Conservation (phyloP, 2,329 filamentous ascomycete species). For the Aotearoamyces nothofagi region DNA sequence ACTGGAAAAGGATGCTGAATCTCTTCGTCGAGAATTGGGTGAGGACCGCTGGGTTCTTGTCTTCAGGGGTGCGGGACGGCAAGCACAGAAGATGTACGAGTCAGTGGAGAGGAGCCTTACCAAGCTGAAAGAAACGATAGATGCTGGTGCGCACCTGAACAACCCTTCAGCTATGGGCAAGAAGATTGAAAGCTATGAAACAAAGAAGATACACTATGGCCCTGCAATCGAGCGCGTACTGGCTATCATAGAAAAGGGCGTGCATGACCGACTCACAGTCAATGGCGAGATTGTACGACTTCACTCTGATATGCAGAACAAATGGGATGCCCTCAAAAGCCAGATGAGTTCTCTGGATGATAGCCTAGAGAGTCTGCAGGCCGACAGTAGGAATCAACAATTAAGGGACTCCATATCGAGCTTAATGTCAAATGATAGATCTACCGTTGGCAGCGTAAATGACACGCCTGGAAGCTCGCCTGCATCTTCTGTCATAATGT, state of each 20-base stretch:
- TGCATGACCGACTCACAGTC: constrained; percentile 86
- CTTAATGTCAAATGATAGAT: constrained; percentile 42
- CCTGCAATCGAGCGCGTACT: constrained; percentile 85
- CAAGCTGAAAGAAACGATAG: constrained; percentile 69
- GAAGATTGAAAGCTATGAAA: constrained; percentile 85
- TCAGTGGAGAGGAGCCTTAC: constrained; percentile 77
- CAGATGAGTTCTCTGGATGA: constrained; percentile 67
- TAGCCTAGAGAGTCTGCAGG: constrained; percentile 57
- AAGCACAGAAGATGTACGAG: constrained; percentile 93
- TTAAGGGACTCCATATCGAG: constrained; percentile 87
- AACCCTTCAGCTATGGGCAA: constrained; percentile 57
- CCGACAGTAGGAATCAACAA: constrained; percentile 50
- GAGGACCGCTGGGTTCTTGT: constrained; percentile 95
- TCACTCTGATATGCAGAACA: constrained; percentile 71
- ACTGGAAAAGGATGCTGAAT: constrained; percentile 80
- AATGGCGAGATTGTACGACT: constrained; percentile 89
- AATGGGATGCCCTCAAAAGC: constrained; percentile 62
- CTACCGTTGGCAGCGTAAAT: constrained; percentile 27
- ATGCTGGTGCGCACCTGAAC: constrained; percentile 57
- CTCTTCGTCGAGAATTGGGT: constrained; percentile 73
- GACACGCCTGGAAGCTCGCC: constrained; percentile 43
- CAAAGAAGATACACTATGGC: constrained; percentile 87
- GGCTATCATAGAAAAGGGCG: constrained; percentile 87
- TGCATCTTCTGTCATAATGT: constrained; percentile 46
- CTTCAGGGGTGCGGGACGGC: constrained; percentile 80